Percentiles rank a stretch among this genome's conserved stretches.
These are phyloP conservation scores for Angophora floribunda DNA, from an alignment of 345 rosid genomes.

Conservation along the genomic window DNA sequence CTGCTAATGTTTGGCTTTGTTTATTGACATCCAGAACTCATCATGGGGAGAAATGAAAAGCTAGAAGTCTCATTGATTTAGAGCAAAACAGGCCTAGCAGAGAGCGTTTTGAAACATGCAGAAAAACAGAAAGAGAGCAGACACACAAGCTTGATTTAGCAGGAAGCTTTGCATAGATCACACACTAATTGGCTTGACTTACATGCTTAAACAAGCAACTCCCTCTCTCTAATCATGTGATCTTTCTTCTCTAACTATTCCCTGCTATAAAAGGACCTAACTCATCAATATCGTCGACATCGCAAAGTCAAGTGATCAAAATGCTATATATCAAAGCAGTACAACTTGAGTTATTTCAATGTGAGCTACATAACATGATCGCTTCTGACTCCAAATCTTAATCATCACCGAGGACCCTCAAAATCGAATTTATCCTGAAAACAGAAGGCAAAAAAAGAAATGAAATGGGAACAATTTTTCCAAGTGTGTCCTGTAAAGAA, in stretches of 20 bases:
- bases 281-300: not conserved
- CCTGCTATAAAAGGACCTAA: not conserved
- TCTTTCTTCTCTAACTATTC: not conserved
- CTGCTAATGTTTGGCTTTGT: not conserved
- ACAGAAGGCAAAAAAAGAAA: not conserved
- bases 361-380: not conserved
- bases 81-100: not conserved
- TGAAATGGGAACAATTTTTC: not conserved
- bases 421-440: not conserved
- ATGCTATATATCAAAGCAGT: not conserved
- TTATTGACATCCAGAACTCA: not conserved
- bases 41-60: not conserved
- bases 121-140: not conserved
- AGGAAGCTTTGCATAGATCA: not conserved
- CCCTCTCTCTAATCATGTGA: not conserved
- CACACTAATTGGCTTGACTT: not conserved
- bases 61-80: not conserved
- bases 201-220: not conserved
- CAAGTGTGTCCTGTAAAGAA: not conserved
- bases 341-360: not conserved
- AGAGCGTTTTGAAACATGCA: not conserved
- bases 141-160: not conserved
- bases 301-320: not conserved
- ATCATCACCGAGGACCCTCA: not conserved
- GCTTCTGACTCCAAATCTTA: not conserved